These are phyloP conservation scores for Climacium dendroides DNA, from an alignment of 225 moss, liverwort and hornwort species.

Conservation along the genomic window DNA sequence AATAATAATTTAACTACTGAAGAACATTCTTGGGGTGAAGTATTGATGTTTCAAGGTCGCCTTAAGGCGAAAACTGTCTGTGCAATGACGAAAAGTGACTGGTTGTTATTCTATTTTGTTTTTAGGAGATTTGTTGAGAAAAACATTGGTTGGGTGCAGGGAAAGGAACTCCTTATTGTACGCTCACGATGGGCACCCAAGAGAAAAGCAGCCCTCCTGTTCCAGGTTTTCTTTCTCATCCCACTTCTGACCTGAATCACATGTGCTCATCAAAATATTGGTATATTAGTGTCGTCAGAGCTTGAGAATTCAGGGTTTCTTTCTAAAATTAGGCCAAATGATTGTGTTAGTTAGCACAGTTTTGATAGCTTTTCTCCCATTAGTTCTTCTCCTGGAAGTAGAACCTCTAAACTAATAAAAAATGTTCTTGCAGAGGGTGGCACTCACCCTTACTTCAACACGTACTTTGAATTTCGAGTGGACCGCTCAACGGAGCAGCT, in stretches of 20 bases:
- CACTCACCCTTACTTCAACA: slow-evolving; percentile 18
- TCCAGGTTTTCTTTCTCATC: background rate
- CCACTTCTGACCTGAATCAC: background rate
- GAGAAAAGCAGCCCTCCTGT: background rate
- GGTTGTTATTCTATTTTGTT: background rate
- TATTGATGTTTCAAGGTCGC: background rate
- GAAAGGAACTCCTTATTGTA: slow-evolving; percentile 35
- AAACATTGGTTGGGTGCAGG: slow-evolving; percentile 6
- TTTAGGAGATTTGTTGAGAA: background rate
- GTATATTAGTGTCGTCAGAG: background rate
- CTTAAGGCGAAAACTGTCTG: background rate
- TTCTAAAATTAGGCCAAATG: background rate
- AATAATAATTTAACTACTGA: background rate
- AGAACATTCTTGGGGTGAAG: background rate
- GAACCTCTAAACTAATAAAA: background rate
- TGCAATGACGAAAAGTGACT: background rate
- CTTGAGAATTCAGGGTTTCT: background rate
- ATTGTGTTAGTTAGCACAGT: background rate
- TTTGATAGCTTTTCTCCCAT: background rate
- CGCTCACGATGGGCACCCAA: slow-evolving; percentile 10
- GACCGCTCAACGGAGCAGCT: slow-evolving; percentile 9
- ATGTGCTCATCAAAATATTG: background rate
- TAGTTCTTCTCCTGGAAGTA: background rate
- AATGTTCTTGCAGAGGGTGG: slow-evolving; percentile 20
- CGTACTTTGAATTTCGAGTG: background rate